Evolutionary conservation across 169 alveolate species (phyloP).

Genomic region (Eimeria necatrix): DNA sequence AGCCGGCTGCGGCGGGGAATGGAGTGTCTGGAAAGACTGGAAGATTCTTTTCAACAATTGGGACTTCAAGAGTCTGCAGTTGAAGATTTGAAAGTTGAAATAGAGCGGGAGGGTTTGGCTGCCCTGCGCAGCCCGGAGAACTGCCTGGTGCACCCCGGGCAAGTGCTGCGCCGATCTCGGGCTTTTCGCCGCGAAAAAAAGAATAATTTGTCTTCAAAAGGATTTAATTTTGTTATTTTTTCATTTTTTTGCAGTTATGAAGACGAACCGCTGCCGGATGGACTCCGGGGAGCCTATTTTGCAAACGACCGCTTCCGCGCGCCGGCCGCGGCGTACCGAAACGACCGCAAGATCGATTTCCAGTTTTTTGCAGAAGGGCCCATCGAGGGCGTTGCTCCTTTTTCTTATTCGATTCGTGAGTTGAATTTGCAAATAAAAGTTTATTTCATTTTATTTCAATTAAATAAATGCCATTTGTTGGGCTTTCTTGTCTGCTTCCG

Average conservation of each 20-base stretch:
- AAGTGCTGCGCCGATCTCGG: slow-evolving; percentile 46
- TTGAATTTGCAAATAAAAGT: not conserved
- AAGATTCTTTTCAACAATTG: slow-evolving; percentile 86
- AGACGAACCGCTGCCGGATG: slow-evolving; percentile 88
- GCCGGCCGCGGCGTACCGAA: slow-evolving; percentile 87
- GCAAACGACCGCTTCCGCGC: slow-evolving; percentile 86
- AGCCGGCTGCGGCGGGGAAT: slow-evolving; percentile 58
- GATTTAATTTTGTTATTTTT: too few species aligned
- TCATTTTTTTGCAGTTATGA: slow-evolving; percentile 36
- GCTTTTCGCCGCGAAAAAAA: not conserved
- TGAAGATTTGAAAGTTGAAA: slow-evolving; percentile 86
- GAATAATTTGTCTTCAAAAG: not conserved
- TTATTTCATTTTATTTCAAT: too few species aligned
- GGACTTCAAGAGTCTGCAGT: slow-evolving; percentile 86
- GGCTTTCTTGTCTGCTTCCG: too few species aligned
- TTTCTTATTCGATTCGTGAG: slow-evolving; percentile 90
- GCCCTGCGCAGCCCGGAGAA: slow-evolving; percentile 84
- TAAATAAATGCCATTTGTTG: too few species aligned
- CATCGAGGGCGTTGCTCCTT: slow-evolving; percentile 88
- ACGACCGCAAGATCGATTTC: slow-evolving; percentile 90
- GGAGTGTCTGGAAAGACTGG: slow-evolving; percentile 85
- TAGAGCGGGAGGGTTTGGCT: slow-evolving; percentile 82
- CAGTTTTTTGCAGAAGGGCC: slow-evolving; percentile 90
- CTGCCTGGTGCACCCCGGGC: slow-evolving; percentile 86
- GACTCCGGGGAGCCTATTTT: slow-evolving; percentile 87